phyloP scores from a whole-genome alignment of 441 rosid genomes.

The Viola pubescens region DNA sequence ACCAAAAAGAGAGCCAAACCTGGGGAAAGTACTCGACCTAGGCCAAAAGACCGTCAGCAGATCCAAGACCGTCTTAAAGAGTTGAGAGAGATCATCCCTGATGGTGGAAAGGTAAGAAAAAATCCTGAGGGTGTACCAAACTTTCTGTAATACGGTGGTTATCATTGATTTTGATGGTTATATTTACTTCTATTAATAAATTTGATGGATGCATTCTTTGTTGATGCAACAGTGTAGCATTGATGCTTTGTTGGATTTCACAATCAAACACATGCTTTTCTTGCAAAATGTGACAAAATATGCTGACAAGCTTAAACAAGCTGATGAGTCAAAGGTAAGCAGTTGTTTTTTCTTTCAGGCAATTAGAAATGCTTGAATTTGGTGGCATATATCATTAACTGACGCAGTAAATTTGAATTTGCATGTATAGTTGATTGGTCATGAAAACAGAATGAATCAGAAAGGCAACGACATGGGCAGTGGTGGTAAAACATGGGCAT shows the following conservation, averaged over 20 bases:
- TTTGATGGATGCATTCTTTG: conserved; percentile 11
- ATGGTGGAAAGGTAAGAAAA: conserved; percentile 59
- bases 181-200: too few species aligned
- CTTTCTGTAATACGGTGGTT: too few species aligned
- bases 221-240: conserved; percentile 66
- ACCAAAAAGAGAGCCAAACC: conserved; percentile 65
- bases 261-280: conserved; percentile 81
- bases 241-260: conserved; percentile 70
- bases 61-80: conserved; percentile 89
- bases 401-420: conserved; percentile 14
- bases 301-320: conserved; percentile 65
- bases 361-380: too few species aligned
- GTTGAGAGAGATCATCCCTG: conserved; percentile 77
- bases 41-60: conserved; percentile 97
- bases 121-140: too few species aligned
- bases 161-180: too few species aligned
- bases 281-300: conserved; percentile 73
- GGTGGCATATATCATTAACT: conserved; percentile 7
- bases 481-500: conserved; percentile 72
- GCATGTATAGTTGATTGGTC: conserved; percentile 39
- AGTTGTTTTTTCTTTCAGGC: not conserved
- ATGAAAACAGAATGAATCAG: conserved; percentile 26
- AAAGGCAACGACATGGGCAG: conserved; percentile 28
- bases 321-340: conserved; percentile 61
- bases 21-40: conserved; percentile 74